Conservation (phyloP, 2,329 filamentous ascomycete genomes). For the Trichophyton schoenleinii region DNA sequence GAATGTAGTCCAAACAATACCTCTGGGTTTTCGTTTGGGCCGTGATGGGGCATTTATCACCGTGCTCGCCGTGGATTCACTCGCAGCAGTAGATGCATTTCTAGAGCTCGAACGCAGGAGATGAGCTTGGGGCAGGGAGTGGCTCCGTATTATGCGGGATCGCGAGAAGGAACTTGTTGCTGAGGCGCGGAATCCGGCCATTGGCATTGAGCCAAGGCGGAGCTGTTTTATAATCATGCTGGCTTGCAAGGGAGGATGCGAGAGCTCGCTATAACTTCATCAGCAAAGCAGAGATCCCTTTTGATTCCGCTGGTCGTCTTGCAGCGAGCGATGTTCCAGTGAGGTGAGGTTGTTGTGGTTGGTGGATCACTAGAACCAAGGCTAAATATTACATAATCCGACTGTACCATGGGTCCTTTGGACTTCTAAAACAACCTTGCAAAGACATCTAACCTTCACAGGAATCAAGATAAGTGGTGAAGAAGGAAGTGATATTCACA, state of each 20-base stretch:
- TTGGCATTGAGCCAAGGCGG: conserved; percentile 3
- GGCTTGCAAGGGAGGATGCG: not conserved
- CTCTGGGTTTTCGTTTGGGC: conserved; percentile 4
- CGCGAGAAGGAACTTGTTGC: not conserved
- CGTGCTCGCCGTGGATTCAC: not conserved
- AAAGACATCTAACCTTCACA: not conserved
- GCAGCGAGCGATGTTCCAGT: no score
- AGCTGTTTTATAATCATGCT: not conserved
- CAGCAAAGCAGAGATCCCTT: not conserved
- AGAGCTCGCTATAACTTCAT: not conserved
- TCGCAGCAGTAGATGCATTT: conserved; percentile 4
- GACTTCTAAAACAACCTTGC: no score
- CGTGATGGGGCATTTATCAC: not conserved
- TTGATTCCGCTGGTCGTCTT: not conserved
- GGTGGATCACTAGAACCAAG: no score
- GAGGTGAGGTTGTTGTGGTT: no score
- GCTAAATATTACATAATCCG: no score
- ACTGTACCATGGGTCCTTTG: no score
- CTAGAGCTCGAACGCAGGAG: conserved; percentile 3
- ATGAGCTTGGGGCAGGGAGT: not conserved
- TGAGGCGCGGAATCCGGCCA: conserved; percentile 8
- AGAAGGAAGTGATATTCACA: not conserved
- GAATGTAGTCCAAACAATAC: conserved; percentile 27
- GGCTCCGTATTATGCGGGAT: not conserved
- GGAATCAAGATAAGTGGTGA: not conserved